phyloP scores from a whole-genome alignment of 2,329 filamentous ascomycete genomes.

The Trichoderma arundinaceum region DNA sequence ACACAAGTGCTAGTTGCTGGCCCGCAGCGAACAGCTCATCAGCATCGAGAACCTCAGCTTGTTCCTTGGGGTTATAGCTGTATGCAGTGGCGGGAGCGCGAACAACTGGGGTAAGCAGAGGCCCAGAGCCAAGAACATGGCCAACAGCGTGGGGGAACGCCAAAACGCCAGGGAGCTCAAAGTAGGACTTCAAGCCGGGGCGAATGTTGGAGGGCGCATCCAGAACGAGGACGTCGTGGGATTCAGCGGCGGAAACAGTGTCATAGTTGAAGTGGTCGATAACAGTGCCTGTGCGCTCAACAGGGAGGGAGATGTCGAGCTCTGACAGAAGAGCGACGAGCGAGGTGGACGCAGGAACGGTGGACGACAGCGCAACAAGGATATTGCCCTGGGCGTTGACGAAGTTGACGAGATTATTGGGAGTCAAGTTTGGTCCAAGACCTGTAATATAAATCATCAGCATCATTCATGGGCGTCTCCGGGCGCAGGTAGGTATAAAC shows the following conservation, averaged over 20 bases:
- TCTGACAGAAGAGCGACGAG: conserved; percentile 82
- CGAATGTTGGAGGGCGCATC: conserved; percentile 69
- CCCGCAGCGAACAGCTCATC: conserved; percentile 88
- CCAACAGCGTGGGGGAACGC: conserved; percentile 84
- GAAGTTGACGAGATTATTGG: conserved; percentile 86
- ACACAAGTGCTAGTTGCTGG: conserved; percentile 82
- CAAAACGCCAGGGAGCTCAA: conserved; percentile 64
- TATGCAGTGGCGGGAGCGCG: conserved; percentile 86
- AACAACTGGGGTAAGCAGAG: conserved; percentile 80
- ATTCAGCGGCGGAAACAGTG: conserved; percentile 72
- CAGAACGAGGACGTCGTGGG: conserved; percentile 87
- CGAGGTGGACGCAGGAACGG: conserved; percentile 70
- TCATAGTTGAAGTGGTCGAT: conserved; percentile 98
- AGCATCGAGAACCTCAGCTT: conserved; percentile 63
- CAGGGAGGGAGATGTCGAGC: conserved; percentile 85
- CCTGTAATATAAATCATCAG: conserved; percentile 53
- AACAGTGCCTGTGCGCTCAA: conserved; percentile 82
- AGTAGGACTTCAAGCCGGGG: conserved; percentile 76
- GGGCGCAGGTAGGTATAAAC: background rate
- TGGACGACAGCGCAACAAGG: conserved; percentile 80
- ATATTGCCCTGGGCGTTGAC: conserved; percentile 91
- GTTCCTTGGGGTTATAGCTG: conserved; percentile 91
- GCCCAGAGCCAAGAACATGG: conserved; percentile 78
- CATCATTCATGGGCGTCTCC: background rate
- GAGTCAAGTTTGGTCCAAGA: conserved; percentile 85